Percentiles rank a stretch among this genome's conserved stretches.
Conservation (phyloP, 768 basidiomycete species). For the Pleurotus citrinopileatus region DNA sequence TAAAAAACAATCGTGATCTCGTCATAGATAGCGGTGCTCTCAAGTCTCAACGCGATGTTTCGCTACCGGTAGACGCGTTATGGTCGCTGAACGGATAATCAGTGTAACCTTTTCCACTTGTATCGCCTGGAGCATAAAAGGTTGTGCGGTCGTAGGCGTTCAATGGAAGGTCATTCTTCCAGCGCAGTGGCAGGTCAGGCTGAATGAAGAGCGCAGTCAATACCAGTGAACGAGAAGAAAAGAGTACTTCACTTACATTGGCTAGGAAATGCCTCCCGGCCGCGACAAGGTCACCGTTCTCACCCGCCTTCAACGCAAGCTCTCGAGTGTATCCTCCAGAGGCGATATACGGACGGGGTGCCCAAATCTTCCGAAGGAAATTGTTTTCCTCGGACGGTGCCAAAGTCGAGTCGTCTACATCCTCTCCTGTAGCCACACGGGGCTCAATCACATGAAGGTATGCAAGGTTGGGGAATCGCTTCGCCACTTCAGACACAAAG, state of each 20-base stretch:
- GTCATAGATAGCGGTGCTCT: too few species aligned
- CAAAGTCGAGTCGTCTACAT: conserved; percentile 17
- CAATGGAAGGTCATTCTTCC: conserved; percentile 31
- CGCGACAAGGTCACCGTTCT: conserved; percentile 28
- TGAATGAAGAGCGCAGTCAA: conserved; percentile 16
- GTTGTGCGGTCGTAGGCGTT: conserved; percentile 31
- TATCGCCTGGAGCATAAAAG: conserved; percentile 34
- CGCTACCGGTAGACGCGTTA: too few species aligned
- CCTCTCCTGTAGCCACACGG: conserved; percentile 17
- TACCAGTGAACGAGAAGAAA: neutral
- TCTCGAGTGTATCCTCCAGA: conserved; percentile 44
- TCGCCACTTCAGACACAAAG: conserved; percentile 37
- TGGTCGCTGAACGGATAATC: conserved; percentile 19
- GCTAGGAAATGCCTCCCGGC: conserved; percentile 30
- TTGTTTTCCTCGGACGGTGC: conserved; percentile 25
- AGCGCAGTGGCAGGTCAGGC: conserved; percentile 40
- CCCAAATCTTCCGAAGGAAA: conserved; percentile 46
- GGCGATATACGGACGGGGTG: conserved; percentile 33
- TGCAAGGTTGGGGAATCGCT: conserved; percentile 39
- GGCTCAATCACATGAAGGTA: conserved; percentile 54
- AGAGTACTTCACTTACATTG: conserved; percentile 23
- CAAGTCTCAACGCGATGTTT: too few species aligned
- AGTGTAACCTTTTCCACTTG: conserved; percentile 21
- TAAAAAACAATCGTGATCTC: too few species aligned
- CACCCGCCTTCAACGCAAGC: conserved; percentile 32